A percentile compares a stretch with the other conserved stretches of the same genome.
Conservation (phyloP, 495 filamentous ascomycete genomes). For the Massariosphaeria phaeospora region DNA sequence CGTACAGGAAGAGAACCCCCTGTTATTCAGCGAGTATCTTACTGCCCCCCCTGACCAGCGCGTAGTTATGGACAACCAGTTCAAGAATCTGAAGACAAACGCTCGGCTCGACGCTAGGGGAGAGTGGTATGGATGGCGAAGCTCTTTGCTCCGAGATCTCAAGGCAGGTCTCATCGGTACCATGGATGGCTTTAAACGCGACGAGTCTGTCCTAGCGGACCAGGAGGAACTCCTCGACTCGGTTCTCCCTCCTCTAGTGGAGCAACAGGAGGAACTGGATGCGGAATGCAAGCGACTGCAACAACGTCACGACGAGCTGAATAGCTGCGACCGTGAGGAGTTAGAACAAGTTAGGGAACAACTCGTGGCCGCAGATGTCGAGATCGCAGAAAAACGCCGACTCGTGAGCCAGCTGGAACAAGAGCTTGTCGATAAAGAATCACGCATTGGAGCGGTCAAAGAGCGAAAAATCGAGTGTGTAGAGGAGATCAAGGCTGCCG, state of each 20-base stretch:
- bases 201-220: slow-evolving; percentile 62
- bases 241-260: slow-evolving; percentile 59
- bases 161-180: slow-evolving; percentile 72
- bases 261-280: slow-evolving; percentile 55
- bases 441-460: slow-evolving; percentile 52
- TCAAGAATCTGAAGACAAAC: slow-evolving; percentile 92
- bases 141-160: slow-evolving; percentile 79
- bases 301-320: slow-evolving; percentile 66
- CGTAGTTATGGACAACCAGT: slow-evolving; percentile 86
- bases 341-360: slow-evolving; percentile 61
- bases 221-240: slow-evolving; percentile 61
- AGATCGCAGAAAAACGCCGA: slow-evolving; percentile 62
- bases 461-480: slow-evolving; percentile 63
- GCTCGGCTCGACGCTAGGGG: slow-evolving; percentile 83
- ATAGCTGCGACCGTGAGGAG: slow-evolving; percentile 72
- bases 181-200: slow-evolving; percentile 66
- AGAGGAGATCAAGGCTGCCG: slow-evolving; percentile 74
- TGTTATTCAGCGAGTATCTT: slow-evolving; percentile 86
- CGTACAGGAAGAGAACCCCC: slow-evolving; percentile 80
- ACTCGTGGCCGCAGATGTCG: slow-evolving; percentile 58
- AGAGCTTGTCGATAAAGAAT: slow-evolving; percentile 59
- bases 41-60: slow-evolving; percentile 79
- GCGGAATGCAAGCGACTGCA: slow-evolving; percentile 61
- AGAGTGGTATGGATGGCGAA: slow-evolving; percentile 97
- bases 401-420: slow-evolving; percentile 59